These are phyloP conservation scores for Pythium pectinolyticum DNA, from an alignment of 352 stramenopile species.

Conservation along the genomic window DNA sequence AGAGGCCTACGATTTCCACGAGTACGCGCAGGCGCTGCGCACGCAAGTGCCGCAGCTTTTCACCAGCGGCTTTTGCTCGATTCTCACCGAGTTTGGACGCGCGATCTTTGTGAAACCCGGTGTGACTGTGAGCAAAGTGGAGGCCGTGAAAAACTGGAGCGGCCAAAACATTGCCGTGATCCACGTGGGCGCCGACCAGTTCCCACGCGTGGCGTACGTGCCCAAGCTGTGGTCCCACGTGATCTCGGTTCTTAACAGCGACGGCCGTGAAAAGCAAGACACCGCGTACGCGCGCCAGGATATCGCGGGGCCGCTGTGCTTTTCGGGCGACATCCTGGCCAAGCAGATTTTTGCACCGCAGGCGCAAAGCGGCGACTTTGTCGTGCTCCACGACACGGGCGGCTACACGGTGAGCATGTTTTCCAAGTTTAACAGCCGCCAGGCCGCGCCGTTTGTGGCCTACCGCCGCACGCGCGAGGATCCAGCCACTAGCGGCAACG, in stretches of 20 bases:
- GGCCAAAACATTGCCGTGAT: slow-evolving; percentile 80
- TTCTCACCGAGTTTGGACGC: slow-evolving; percentile 93
- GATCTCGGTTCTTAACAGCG: slow-evolving; percentile 63
- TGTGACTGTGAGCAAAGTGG: slow-evolving; percentile 84
- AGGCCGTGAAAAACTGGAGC: slow-evolving; percentile 87
- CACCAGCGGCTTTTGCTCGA: slow-evolving; percentile 61
- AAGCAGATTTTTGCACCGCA: slow-evolving; percentile 69
- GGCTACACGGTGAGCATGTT: slow-evolving; percentile 89
- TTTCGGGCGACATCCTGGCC: slow-evolving; percentile 89
- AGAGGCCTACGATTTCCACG: slow-evolving; percentile 76
- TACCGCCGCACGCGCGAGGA: too few relatives aligned
- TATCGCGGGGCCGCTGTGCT: slow-evolving; percentile 91
- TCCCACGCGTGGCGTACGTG: slow-evolving; percentile 87
- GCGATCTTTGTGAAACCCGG: slow-evolving; percentile 86
- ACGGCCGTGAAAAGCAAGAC: slow-evolving; percentile 49
- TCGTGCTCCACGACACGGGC: slow-evolving; percentile 87
- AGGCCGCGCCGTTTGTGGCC: slow-evolving; percentile 64
- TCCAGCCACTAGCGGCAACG: too few relatives aligned
- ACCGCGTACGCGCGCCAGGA: slow-evolving; percentile 64
- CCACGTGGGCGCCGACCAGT: slow-evolving; percentile 90
- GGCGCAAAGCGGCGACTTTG: slow-evolving; percentile 71
- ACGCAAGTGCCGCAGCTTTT: slow-evolving; percentile 81
- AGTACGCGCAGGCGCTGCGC: slow-evolving; percentile 77
- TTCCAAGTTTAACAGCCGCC: slow-evolving; percentile 88
- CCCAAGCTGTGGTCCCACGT: slow-evolving; percentile 83